Conservation (phyloP, 371 early-diverging fungal genomes). For the Mortierella sp. region DNA sequence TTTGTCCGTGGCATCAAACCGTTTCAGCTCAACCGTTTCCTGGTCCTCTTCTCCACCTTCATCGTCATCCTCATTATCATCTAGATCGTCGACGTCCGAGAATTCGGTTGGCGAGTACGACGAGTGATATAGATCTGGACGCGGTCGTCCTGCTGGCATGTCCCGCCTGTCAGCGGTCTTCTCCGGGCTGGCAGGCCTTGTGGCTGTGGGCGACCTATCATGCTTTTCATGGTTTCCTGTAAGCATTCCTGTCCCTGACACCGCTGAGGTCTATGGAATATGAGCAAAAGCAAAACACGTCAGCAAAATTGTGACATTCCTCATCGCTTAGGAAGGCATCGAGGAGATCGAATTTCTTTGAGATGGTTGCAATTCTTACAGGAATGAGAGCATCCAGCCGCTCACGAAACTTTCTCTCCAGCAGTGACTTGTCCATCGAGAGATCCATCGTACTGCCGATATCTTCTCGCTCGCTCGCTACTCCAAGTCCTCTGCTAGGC, state of each 20-base stretch:
- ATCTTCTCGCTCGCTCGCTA: neutral
- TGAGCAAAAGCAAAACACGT: too few relatives aligned
- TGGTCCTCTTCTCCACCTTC: constrained; percentile 25
- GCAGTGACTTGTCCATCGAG: constrained; percentile 14
- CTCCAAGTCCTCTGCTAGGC: too few relatives aligned
- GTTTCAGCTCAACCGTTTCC: constrained; percentile 24
- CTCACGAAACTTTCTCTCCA: constrained; percentile 7
- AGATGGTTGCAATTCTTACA: too few relatives aligned
- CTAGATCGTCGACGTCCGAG: constrained; percentile 11
- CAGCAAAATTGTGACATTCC: too few relatives aligned
- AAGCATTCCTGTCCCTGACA: neutral
- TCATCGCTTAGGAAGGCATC: too few relatives aligned
- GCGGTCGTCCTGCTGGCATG: constrained; percentile 1
- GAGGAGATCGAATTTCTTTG: too few relatives aligned
- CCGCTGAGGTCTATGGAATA: neutral
- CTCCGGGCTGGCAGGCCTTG: neutral
- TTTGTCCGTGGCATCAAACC: neutral
- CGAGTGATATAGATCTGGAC: constrained; percentile 18
- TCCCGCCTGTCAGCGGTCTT: neutral
- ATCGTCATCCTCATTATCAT: constrained; percentile 1
- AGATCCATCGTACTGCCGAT: constrained; percentile 3
- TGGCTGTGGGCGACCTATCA: neutral
- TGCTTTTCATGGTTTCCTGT: too few relatives aligned
- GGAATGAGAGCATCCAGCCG: constrained; percentile 2
- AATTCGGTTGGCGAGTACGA: constrained; percentile 42